Evolutionary conservation across 1,284 basidiomycete species (phyloP), one percentile per base, ranked within the genome.

Genomic region (Tetrapyrgos nigripes): DNA sequence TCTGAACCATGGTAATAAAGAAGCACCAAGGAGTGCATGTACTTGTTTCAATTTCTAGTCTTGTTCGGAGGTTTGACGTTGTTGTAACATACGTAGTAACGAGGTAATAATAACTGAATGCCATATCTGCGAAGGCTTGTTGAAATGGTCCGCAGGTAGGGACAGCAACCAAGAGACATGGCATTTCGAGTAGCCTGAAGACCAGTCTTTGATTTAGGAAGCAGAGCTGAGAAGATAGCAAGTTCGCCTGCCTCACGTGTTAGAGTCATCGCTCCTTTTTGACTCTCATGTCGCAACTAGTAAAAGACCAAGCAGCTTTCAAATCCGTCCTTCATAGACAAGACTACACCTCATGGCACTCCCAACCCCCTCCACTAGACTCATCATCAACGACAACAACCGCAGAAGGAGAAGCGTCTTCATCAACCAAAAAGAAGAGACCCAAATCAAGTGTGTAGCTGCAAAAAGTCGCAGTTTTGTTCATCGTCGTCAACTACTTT

Each of bases 261-360:
- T n/a, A 40, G 14, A 40, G 14, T n/a, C 4, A 11, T 40, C 37
- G 13, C 19, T n/a, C 31, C 40, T 4, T 8, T n/a, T 11, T 55
- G 31, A 58, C 63, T 61, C 62, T 62, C 70, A 91, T 91, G 89
- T 83, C 87, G 27, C 79, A 79, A 62, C 82, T 91, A 40, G 81
- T 81, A 14, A 80, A 85, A 71, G 90, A 91, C 63, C 79, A 82
- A 47, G 85, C 87, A 53, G 76, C 85, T 33, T 91, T 91, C 79
- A 90, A 89, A 69, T 79, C 76, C 3, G 77, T 81, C 17, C 73
- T 90, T 14, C 79, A 85, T 17, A 73, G 84, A 58, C 87, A 87
- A 70, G 85, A 91, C 66, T 88, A 83, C 62, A 75, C 82, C 1
- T 88, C 89, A 64, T 92, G 89, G 90, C 89, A 90, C 65, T 85